Conservation (phyloP, 306 rosid species). For the Sesbania bispinosa region DNA sequence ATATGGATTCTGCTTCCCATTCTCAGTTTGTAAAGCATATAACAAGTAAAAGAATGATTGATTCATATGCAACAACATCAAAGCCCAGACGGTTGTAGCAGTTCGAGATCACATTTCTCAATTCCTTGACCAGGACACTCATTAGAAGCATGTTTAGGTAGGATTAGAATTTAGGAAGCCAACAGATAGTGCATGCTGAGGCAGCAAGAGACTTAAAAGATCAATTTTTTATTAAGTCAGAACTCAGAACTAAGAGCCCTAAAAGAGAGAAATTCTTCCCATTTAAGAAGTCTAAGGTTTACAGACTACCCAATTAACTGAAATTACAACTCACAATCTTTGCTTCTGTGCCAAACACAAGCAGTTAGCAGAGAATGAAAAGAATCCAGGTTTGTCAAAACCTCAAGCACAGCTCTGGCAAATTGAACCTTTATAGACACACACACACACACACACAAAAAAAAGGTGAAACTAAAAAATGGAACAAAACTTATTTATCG, state of each 20-base stretch:
- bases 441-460: neutral
- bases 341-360: neutral
- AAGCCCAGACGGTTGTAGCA: neutral
- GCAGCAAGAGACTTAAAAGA: constrained; percentile 5
- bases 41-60: neutral
- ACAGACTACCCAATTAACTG: neutral
- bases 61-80: neutral
- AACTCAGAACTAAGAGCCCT: constrained; percentile 19
- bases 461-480: neutral
- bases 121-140: no score
- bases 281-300: constrained; percentile 16
- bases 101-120: neutral
- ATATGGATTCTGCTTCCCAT: neutral
- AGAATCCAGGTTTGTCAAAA: neutral
- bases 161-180: constrained; percentile 8
- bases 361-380: neutral
- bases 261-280: neutral
- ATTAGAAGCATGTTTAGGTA: neutral
- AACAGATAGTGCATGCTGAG: constrained; percentile 6
- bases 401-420: neutral
- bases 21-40: neutral
- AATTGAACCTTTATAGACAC: neutral
- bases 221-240: constrained; percentile 19
- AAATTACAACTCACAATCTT: neutral
- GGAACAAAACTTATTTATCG: neutral